phyloP scores from a whole-genome alignment of 148 eudicot genomes.

The Cornus controversa region DNA sequence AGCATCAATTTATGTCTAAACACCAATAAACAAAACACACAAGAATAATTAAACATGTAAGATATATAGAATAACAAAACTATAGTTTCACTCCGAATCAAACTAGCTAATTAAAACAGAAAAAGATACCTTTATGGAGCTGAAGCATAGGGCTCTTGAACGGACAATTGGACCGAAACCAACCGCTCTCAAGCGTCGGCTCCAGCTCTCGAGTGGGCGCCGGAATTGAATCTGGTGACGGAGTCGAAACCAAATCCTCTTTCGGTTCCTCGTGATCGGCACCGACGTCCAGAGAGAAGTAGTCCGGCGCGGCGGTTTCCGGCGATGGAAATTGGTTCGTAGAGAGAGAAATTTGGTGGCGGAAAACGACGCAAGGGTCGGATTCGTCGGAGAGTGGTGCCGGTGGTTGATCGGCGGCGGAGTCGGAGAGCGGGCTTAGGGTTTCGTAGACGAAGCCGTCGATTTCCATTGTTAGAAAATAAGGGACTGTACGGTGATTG shows the following conservation, averaged over 20 bases:
- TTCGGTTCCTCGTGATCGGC: too few species aligned
- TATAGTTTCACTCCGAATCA: not conserved
- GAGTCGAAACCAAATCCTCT: conserved; percentile 6
- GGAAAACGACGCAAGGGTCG: too few species aligned
- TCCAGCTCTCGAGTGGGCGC: conserved; percentile 30
- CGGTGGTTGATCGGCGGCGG: conserved; percentile 15
- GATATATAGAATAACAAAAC: not conserved
- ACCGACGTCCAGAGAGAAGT: too few species aligned
- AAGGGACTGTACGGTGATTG: not conserved
- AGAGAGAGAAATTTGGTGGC: too few species aligned
- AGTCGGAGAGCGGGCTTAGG: conserved; percentile 51
- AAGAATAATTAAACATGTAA: not conserved
- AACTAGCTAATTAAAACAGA: not conserved
- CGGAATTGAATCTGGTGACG: conserved; percentile 8
- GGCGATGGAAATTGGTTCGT: too few species aligned
- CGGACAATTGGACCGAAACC: conserved; percentile 78
- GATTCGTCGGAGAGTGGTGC: conserved; percentile 12
- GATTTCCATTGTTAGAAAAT: conserved; percentile 33
- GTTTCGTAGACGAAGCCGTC: conserved; percentile 57
- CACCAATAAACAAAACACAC: not conserved
- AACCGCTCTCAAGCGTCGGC: conserved; percentile 63
- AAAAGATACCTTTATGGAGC: conserved; percentile 76
- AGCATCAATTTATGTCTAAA: not conserved
- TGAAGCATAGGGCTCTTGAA: conserved; percentile 93
- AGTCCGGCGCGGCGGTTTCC: too few species aligned